phyloP scores from a whole-genome alignment of 192 early-diverging fungal species.

The Umbelopsis vinacea region DNA sequence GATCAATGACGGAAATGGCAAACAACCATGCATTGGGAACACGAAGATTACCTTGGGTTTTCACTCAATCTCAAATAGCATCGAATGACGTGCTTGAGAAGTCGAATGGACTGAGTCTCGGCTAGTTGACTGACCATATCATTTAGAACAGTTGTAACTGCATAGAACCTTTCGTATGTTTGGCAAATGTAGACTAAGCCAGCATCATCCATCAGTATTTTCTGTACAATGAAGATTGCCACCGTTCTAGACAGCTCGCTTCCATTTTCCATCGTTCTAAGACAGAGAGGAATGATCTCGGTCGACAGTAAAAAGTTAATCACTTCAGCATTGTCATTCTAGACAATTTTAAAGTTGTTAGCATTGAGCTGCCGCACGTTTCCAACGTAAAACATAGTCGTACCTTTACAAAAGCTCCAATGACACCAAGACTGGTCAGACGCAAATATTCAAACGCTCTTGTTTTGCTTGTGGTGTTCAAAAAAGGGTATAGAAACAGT shows the following conservation, averaged over 20 bases:
- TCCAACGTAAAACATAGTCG: background rate
- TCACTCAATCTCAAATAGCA: constrained; percentile 93
- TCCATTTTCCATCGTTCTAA: constrained; percentile 99
- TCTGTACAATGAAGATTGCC: constrained; percentile 98
- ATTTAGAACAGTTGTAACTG: constrained; percentile 89
- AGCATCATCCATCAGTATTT: constrained; percentile 92
- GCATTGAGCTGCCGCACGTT: background rate
- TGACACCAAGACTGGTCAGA: constrained; percentile 92
- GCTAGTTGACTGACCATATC: constrained; percentile 94
- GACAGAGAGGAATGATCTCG: constrained; percentile 96
- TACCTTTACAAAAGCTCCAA: constrained; percentile 96
- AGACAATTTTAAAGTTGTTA: background rate
- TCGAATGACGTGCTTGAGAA: constrained; percentile 93
- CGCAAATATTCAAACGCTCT: constrained; percentile 96
- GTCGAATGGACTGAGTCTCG: constrained; percentile 79
- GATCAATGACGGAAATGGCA: background rate
- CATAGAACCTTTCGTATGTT: constrained; percentile 91
- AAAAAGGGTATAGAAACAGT: constrained; percentile 95
- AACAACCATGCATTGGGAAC: background rate
- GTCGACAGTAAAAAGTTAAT: constrained; percentile 94
- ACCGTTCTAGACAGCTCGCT: constrained; percentile 97
- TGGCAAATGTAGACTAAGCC: constrained; percentile 90
- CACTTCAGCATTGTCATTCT: constrained; percentile 94
- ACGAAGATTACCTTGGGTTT: constrained; percentile 62
- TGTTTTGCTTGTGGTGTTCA: constrained; percentile 97